These are phyloP conservation scores for Aspergillus aculeatus DNA, from an alignment of 2,329 filamentous ascomycete genomes.

Conservation along the genomic window DNA sequence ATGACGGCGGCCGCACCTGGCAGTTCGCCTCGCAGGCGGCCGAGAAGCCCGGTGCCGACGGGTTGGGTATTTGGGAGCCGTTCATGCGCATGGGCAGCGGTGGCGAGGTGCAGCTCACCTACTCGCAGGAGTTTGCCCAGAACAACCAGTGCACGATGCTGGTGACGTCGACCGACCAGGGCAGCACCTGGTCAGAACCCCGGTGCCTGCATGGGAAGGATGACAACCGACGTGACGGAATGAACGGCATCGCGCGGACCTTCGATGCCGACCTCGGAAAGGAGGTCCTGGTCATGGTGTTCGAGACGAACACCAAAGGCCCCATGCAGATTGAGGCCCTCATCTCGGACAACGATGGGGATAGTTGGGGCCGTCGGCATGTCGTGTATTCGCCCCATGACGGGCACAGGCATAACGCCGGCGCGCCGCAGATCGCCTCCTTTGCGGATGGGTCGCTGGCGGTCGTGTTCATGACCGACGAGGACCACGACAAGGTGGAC, in stretches of 20 bases:
- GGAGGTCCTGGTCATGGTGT: conserved; percentile 46
- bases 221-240: conserved; percentile 39
- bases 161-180: conserved; percentile 46
- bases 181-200: conserved; percentile 46
- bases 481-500: conserved; percentile 34
- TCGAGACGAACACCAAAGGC: conserved; percentile 46
- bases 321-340: conserved; percentile 47
- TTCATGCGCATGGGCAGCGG: conserved; percentile 45
- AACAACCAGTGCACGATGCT: conserved; percentile 53
- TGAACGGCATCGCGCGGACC: conserved; percentile 45
- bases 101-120: conserved; percentile 46
- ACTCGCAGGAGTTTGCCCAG: conserved; percentile 47
- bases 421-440: conserved; percentile 47
- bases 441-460: conserved; percentile 42
- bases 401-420: conserved; percentile 39
- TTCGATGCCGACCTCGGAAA: conserved; percentile 25
- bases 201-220: conserved; percentile 42
- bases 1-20: conserved; percentile 47
- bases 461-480: conserved; percentile 51
- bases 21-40: conserved; percentile 46
- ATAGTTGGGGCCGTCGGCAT: conserved; percentile 42
- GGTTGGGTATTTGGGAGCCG: conserved; percentile 50
- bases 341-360: conserved; percentile 47
- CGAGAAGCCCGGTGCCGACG: conserved; percentile 36
- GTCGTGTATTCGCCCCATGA: conserved; percentile 40